These are phyloP conservation scores for Globisporangium cystogenes DNA, from an alignment of 352 stramenopile species.

Conservation along the genomic window DNA sequence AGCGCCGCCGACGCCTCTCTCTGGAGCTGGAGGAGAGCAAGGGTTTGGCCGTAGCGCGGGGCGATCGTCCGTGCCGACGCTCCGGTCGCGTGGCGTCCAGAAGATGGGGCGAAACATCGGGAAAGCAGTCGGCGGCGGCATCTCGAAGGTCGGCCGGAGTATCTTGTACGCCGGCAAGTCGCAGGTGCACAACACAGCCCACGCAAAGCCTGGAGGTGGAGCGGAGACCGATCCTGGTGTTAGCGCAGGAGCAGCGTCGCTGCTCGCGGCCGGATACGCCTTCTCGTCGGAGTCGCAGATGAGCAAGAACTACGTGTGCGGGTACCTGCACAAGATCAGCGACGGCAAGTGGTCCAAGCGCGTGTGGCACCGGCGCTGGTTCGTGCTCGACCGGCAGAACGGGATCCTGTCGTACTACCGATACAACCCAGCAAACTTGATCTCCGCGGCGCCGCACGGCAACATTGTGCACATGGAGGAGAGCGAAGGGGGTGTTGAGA, in stretches of 20 bases:
- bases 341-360: constrained; percentile 82
- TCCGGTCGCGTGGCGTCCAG: constrained; percentile 45
- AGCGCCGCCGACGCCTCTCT: constrained; percentile 13
- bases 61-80: constrained; percentile 9
- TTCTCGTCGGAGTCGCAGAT: constrained; percentile 78
- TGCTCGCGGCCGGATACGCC: constrained; percentile 40
- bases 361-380: constrained; percentile 83
- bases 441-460: constrained; percentile 42
- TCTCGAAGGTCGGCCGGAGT: constrained; percentile 73
- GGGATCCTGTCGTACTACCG: constrained; percentile 80
- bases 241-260: constrained; percentile 12
- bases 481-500: constrained; percentile 12
- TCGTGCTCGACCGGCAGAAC: constrained; percentile 70
- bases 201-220: constrained; percentile 3
- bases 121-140: constrained; percentile 69
- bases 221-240: constrained; percentile 18
- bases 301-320: constrained; percentile 77
- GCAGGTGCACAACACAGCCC: constrained; percentile 14
- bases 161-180: constrained; percentile 72
- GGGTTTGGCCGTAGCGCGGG: constrained; percentile 7
- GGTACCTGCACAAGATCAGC: constrained; percentile 83
- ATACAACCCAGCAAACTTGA: constrained; percentile 71
- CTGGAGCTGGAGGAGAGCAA: constrained; percentile 6
- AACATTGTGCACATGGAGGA: constrained; percentile 77
- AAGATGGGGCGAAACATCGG: constrained; percentile 78